These are phyloP conservation scores for Fusarium nanum DNA, from an alignment of 2,329 filamentous ascomycete species.

Conservation along the genomic window DNA sequence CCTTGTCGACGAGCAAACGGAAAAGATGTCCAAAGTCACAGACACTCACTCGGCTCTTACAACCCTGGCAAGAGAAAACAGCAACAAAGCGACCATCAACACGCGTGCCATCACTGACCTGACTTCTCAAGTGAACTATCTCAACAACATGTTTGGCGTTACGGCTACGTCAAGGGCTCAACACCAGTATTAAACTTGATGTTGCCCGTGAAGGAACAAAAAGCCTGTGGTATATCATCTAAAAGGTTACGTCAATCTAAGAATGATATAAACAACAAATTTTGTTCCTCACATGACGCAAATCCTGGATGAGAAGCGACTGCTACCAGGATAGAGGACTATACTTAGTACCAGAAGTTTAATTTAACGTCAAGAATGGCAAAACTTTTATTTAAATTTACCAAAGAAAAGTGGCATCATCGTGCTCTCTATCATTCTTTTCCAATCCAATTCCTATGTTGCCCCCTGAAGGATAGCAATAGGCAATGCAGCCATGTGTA, in stretches of 20 bases:
- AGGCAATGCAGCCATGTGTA: constrained; percentile 25
- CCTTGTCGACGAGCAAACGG: not conserved
- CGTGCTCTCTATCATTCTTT: not conserved
- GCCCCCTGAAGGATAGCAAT: constrained; percentile 23
- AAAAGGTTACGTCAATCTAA: not conserved
- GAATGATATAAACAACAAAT: not conserved
- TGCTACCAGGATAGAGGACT: not conserved
- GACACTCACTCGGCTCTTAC: not conserved
- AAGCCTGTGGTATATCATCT: not conserved
- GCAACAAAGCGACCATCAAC: not conserved
- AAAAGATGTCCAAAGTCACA: not conserved
- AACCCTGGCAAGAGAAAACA: not conserved
- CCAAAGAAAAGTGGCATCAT: not conserved
- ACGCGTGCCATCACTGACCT: not conserved
- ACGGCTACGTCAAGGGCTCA: not conserved
- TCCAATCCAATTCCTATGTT: not conserved
- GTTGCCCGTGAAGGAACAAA: not conserved
- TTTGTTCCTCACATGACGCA: not conserved
- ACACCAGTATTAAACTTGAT: not conserved
- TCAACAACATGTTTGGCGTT: not conserved
- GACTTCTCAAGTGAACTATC: not conserved
- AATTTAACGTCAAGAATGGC: not conserved
- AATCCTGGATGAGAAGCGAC: not conserved
- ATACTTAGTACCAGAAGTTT: not conserved
- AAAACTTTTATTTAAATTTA: not conserved